Conservation (phyloP, 176 grass and related monocot species). For the Oryza punctata region DNA sequence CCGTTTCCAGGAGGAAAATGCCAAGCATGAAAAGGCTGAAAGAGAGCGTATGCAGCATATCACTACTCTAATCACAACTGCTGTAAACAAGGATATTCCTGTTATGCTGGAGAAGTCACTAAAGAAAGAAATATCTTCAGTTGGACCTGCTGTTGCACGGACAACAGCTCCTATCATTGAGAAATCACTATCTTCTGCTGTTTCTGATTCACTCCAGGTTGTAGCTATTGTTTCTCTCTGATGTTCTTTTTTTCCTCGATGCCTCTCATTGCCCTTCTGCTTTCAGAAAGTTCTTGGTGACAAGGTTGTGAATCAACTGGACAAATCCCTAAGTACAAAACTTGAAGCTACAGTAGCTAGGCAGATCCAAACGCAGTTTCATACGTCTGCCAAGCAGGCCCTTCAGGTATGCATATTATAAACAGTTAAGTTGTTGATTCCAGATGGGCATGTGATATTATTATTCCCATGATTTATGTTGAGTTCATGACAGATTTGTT, state of each 20-base stretch:
- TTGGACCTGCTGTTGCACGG: conserved; percentile 71
- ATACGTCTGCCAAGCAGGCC: conserved; percentile 72
- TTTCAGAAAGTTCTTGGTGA: conserved; percentile 85
- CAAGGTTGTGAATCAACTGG: conserved; percentile 82
- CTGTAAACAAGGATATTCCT: conserved; percentile 78
- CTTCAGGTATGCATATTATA: conserved; percentile 69
- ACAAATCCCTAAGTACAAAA: conserved; percentile 77
- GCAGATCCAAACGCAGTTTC: conserved; percentile 90
- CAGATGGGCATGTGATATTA: background rate
- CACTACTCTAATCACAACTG: conserved; percentile 64
- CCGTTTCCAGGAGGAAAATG: conserved; percentile 82
- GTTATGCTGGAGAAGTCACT: conserved; percentile 66
- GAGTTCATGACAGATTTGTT: background rate
- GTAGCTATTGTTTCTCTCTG: conserved; percentile 28
- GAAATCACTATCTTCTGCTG: conserved; percentile 71
- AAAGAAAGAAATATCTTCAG: conserved; percentile 79
- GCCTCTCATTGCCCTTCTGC: conserved; percentile 3
- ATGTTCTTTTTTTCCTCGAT: background rate
- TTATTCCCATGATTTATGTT: background rate
- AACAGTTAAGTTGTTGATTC: background rate
- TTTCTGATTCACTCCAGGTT: conserved; percentile 93
- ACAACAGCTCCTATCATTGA: conserved; percentile 71
- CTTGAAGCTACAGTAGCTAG: conserved; percentile 75
- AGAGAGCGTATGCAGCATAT: conserved; percentile 80
- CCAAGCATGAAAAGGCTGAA: conserved; percentile 75